Percentiles rank a stretch among this genome's conserved stretches.
Conservation (phyloP, 1,284 basidiomycete species). For the Pyrrhoderma noxium region DNA sequence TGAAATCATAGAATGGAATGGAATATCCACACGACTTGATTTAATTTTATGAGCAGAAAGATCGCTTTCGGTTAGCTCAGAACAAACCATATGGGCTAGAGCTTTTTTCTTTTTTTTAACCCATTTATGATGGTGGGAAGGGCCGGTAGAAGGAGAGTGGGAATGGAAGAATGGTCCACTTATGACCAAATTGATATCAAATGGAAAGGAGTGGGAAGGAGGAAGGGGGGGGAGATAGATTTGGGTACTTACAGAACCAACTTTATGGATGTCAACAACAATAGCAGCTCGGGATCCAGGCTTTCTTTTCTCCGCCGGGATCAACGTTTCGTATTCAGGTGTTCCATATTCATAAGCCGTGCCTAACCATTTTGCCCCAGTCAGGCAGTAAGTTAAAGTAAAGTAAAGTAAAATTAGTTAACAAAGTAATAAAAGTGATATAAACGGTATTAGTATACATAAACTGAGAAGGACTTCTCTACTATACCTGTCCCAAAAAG, state of each 20-base stretch:
- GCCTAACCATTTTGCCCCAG: constrained; percentile 26
- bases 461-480: not conserved
- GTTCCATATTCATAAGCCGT: constrained; percentile 47
- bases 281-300: constrained; percentile 48
- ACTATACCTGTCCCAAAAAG: constrained; percentile 43
- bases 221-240: not conserved
- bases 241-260: constrained; percentile 38
- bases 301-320: constrained; percentile 36
- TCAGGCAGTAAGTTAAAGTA: not conserved
- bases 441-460: too few species aligned
- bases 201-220: too few species aligned
- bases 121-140: too few species aligned
- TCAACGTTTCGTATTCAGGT: constrained; percentile 38
- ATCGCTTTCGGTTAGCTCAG: not conserved
- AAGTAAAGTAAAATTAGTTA: too few species aligned
- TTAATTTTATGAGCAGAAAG: not conserved
- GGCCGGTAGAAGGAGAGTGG: too few species aligned
- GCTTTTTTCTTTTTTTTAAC: too few species aligned
- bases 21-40: constrained; percentile 47
- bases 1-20: constrained; percentile 44
- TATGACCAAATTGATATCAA: too few species aligned
- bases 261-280: constrained; percentile 44
- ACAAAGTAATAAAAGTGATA: too few species aligned
- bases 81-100: too few species aligned
- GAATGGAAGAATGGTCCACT: too few species aligned